Evolutionary conservation across 2,329 filamentous ascomycete species (phyloP).

Genomic region (Talaromyces funiculosus): DNA sequence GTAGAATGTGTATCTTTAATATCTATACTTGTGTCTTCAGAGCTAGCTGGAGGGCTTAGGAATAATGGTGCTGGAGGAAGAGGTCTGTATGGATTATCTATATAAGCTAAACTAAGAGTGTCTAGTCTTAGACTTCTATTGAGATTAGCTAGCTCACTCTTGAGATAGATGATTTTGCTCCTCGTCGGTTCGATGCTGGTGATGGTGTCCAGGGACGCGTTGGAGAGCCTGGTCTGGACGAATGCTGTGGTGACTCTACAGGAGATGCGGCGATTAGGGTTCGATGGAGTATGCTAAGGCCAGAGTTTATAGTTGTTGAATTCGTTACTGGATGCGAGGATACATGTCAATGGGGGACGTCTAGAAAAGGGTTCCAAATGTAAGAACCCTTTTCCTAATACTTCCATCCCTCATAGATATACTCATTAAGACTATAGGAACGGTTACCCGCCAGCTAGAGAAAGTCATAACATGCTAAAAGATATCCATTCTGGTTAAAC

Average conservation of each 20-base stretch:
- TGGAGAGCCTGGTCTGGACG: slow-evolving; percentile 37
- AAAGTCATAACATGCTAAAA: no score
- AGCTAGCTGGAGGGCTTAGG: slow-evolving; percentile 47
- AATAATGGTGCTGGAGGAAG: slow-evolving; percentile 86
- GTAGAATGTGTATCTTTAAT: slow-evolving; percentile 58
- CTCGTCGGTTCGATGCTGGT: slow-evolving; percentile 51
- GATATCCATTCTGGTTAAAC: no score
- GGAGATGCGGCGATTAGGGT: slow-evolving; percentile 33
- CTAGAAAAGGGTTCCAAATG: no score
- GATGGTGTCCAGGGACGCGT: slow-evolving; percentile 52
- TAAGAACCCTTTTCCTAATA: no score
- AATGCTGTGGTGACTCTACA: slow-evolving; percentile 33
- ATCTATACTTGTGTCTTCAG: slow-evolving; percentile 41
- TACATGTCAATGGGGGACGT: no score
- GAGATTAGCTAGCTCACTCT: slow-evolving; percentile 67
- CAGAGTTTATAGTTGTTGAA: no score
- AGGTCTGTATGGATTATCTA: slow-evolving; percentile 78
- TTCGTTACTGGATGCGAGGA: no score
- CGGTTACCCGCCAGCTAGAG: no score
- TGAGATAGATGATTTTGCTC: slow-evolving; percentile 37
- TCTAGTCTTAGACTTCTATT: slow-evolving; percentile 87
- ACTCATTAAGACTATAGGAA: no score
- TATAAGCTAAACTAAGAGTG: slow-evolving; percentile 82
- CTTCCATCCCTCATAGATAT: no score
- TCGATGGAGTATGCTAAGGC: slow-evolving; percentile 36